These are phyloP conservation scores for Chaetomium cochliodes DNA, from an alignment of 495 filamentous ascomycete genomes.

Conservation along the genomic window DNA sequence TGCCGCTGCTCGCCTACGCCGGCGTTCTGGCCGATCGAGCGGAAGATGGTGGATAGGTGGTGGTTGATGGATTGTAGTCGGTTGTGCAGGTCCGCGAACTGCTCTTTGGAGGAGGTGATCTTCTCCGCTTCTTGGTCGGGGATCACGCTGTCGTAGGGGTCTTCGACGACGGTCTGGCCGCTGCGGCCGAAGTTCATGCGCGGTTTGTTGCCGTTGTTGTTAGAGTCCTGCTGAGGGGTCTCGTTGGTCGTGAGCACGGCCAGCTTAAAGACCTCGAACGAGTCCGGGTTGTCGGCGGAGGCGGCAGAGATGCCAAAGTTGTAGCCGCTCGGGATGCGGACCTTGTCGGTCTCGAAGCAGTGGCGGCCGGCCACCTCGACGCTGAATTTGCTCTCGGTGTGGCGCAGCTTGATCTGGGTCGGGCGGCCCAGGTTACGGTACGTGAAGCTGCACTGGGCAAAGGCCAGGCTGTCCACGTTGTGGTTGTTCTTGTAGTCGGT, in stretches of 20 bases:
- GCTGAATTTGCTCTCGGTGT: slow-evolving; percentile 62
- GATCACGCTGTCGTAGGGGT: slow-evolving; percentile 45
- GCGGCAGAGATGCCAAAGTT: slow-evolving; percentile 84
- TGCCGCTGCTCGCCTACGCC: slow-evolving; percentile 59
- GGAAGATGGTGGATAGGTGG: slow-evolving; percentile 66
- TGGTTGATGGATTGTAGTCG: slow-evolving; percentile 74
- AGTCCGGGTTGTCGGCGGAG: slow-evolving; percentile 87
- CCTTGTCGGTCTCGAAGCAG: slow-evolving; percentile 81
- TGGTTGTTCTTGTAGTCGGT: slow-evolving; percentile 76
- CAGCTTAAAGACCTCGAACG: slow-evolving; percentile 90
- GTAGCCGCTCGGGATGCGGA: slow-evolving; percentile 76
- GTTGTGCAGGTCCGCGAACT: slow-evolving; percentile 80
- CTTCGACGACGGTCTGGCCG: slow-evolving; percentile 31
- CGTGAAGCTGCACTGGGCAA: slow-evolving; percentile 85
- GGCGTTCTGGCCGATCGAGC: slow-evolving; percentile 54
- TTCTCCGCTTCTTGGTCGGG: slow-evolving; percentile 49
- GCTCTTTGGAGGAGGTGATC: slow-evolving; percentile 55
- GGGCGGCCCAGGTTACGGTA: slow-evolving; percentile 91
- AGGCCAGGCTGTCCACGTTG: slow-evolving; percentile 80
- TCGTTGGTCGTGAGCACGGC: slow-evolving; percentile 57
- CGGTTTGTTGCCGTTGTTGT: slow-evolving; percentile 31
- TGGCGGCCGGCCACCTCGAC: slow-evolving; percentile 77
- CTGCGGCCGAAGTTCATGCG: slow-evolving; percentile 27
- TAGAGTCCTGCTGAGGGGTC: slow-evolving; percentile 41
- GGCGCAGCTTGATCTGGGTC: slow-evolving; percentile 70